phyloP scores from a whole-genome alignment of 495 filamentous ascomycete genomes.

The Delitschia confertaspora region DNA sequence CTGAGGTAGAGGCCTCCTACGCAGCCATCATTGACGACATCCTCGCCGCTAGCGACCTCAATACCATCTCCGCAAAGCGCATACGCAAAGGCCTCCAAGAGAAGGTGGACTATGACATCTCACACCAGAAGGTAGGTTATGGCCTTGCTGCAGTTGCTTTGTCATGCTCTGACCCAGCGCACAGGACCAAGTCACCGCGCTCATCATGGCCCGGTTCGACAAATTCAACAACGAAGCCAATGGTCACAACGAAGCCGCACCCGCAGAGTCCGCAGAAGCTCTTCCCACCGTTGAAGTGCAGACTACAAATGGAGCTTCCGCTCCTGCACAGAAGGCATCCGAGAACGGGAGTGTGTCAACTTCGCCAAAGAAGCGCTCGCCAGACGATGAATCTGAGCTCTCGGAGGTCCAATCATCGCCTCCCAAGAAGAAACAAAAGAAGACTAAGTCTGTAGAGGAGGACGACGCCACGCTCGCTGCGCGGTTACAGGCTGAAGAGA shows the following conservation, averaged over 20 bases:
- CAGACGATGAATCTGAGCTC: constrained; percentile 37
- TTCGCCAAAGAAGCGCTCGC: constrained; percentile 31
- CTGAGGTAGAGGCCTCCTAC: constrained; percentile 46
- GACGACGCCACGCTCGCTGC: constrained; percentile 81
- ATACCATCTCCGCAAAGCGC: constrained; percentile 85
- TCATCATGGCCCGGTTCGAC: constrained; percentile 90
- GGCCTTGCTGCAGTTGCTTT: neutral
- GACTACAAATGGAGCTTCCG: constrained; percentile 41
- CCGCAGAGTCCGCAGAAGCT: constrained; percentile 30
- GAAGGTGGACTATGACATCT: constrained; percentile 70
- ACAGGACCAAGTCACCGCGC: constrained; percentile 66
- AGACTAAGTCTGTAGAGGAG: constrained; percentile 42
- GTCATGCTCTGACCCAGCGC: constrained; percentile 5
- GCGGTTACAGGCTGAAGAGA: constrained; percentile 85
- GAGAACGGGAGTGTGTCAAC: constrained; percentile 10
- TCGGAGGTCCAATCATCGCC: constrained; percentile 41
- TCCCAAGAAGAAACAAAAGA: constrained; percentile 50
- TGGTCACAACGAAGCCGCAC: constrained; percentile 13
- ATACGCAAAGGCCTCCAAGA: constrained; percentile 80
- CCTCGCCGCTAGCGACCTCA: constrained; percentile 68
- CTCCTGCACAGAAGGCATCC: constrained; percentile 10
- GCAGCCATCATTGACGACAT: constrained; percentile 87
- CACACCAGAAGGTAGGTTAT: constrained; percentile 65
- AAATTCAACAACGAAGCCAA: constrained; percentile 52
- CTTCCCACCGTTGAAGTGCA: constrained; percentile 31